Evolutionary conservation across 768 basidiomycete genomes (phyloP).

Genomic region (Boletus reticuloceps): DNA sequence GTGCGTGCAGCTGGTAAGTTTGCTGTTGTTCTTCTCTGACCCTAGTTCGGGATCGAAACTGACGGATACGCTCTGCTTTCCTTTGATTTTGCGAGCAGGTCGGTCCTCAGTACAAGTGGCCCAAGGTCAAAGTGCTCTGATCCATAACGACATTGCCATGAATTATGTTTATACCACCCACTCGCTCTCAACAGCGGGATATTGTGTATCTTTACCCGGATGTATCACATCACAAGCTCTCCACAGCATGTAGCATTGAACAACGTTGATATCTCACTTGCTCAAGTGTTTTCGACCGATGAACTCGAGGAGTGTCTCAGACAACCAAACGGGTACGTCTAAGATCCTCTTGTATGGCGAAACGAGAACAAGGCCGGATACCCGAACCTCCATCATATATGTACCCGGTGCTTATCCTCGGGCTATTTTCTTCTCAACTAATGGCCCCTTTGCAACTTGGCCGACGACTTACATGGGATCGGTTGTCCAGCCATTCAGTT

Average conservation of each 20-base stretch:
- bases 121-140: slow-evolving; percentile 49
- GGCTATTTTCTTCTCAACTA: too few relatives aligned
- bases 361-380: too few relatives aligned
- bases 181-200: slow-evolving; percentile 40
- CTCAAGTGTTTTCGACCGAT: too few relatives aligned
- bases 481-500: too few relatives aligned
- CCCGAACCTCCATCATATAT: too few relatives aligned
- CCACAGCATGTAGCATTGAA: slow-evolving; percentile 35
- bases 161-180: neutral
- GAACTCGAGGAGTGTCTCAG: too few relatives aligned
- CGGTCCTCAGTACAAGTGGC: slow-evolving; percentile 56
- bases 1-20: slow-evolving; percentile 73
- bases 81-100: slow-evolving; percentile 32
- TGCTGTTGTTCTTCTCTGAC: neutral
- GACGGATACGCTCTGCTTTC: neutral
- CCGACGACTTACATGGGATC: too few relatives aligned
- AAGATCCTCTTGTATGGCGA: too few relatives aligned
- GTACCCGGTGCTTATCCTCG: too few relatives aligned
- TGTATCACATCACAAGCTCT: slow-evolving; percentile 28
- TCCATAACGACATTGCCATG: neutral
- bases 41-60: neutral
- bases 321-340: too few relatives aligned
- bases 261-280: neutral
- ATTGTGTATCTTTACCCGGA: slow-evolving; percentile 26
- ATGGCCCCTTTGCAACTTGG: too few relatives aligned